These are phyloP conservation scores for Nitzschia sp. DNA, from an alignment of 108 stramenopile genomes.

Conservation along the genomic window DNA sequence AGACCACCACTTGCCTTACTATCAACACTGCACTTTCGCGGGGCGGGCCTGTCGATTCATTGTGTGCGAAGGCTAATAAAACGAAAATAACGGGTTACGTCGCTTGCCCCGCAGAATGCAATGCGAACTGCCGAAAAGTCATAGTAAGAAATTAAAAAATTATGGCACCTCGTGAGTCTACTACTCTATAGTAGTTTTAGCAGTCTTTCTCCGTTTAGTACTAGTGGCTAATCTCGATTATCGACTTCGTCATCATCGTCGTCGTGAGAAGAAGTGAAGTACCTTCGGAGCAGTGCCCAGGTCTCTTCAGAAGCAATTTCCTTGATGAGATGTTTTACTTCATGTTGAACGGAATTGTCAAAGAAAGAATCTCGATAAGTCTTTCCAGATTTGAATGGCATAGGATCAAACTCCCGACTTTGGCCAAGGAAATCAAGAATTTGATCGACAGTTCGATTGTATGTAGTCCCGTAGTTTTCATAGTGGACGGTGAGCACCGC, in stretches of 20 bases:
- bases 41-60: too few species aligned
- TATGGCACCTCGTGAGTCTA: too few species aligned
- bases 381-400: neutral
- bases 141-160: too few species aligned
- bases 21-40: too few species aligned
- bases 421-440: conserved; percentile 61
- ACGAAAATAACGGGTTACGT: too few species aligned
- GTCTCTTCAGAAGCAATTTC: neutral
- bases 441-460: conserved; percentile 37
- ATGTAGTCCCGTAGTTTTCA: conserved; percentile 61
- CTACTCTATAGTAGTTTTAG: too few species aligned
- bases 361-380: neutral
- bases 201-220: too few species aligned
- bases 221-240: too few species aligned
- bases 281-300: neutral
- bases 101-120: too few species aligned
- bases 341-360: neutral
- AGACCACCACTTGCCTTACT: too few species aligned
- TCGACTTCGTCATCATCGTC: neutral
- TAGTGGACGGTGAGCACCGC: conserved; percentile 47
- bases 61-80: too few species aligned
- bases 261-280: neutral
- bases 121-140: too few species aligned
- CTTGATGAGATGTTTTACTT: neutral
- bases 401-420: neutral